These are phyloP conservation scores for Coemansia sp. DNA, from an alignment of 192 early-diverging fungal species.

Conservation along the genomic window DNA sequence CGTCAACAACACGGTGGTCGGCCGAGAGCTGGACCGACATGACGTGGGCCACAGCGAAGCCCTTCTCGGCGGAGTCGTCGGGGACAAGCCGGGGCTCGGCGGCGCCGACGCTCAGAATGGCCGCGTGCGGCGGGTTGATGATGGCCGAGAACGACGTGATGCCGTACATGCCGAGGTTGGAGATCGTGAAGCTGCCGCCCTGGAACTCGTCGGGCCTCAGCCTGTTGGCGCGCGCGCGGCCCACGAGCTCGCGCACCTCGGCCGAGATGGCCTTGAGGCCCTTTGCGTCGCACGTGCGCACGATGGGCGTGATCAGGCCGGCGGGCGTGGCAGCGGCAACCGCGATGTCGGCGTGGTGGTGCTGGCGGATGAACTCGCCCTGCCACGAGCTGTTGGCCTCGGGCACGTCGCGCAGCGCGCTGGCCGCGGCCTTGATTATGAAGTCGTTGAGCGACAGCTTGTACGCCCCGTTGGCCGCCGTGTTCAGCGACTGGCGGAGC, in stretches of 20 bases:
- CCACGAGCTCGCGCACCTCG: conserved; percentile 82
- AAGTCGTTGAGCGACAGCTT: conserved; percentile 99
- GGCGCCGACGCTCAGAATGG: conserved; percentile 92
- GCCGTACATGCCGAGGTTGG: conserved; percentile 98
- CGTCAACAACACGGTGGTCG: conserved; percentile 97
- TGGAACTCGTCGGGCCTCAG: conserved; percentile 96
- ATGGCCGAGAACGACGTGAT: conserved; percentile 95
- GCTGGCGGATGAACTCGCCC: conserved; percentile 89
- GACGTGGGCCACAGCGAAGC: conserved; percentile 71
- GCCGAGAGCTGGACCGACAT: conserved; percentile 87
- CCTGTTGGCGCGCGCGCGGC: conserved; percentile 83
- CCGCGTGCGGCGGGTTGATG: conserved; percentile 94
- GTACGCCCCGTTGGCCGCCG: conserved; percentile 80
- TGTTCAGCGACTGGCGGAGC: conserved; percentile 89
- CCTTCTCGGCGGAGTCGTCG: conserved; percentile 61
- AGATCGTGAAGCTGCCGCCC: conserved; percentile 97
- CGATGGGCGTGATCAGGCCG: conserved; percentile 96
- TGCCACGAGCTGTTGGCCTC: conserved; percentile 84
- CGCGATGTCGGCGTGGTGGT: conserved; percentile 89
- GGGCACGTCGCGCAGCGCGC: conserved; percentile 88
- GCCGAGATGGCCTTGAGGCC: conserved; percentile 86
- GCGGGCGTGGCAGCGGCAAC: conserved; percentile 93
- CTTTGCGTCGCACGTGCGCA: conserved; percentile 77
- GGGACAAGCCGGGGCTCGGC: conserved; percentile 75
- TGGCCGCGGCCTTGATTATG: conserved; percentile 91